Evolutionary conservation across 768 basidiomycete species (phyloP).

Genomic region (Kwoniella dendrophila): DNA sequence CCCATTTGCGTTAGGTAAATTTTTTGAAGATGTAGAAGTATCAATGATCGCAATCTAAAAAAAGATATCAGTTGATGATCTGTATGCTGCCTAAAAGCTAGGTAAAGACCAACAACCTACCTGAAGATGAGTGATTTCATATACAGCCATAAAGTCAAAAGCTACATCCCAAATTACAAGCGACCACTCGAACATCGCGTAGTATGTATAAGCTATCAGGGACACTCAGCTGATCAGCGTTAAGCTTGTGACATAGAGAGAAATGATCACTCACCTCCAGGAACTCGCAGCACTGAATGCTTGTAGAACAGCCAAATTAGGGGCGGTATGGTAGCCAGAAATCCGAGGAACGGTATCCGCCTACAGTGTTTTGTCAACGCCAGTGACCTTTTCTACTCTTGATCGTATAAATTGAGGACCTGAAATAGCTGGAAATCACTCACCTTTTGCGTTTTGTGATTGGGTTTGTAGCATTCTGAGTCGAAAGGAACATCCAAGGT

Average conservation of each 20-base stretch:
- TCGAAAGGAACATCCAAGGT: constrained; percentile 84
- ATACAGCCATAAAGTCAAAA: constrained; percentile 43
- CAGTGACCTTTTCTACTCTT: too few species aligned
- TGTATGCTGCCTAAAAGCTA: neutral
- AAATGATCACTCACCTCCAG: constrained; percentile 65
- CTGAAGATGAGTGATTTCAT: constrained; percentile 40
- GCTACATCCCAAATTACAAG: constrained; percentile 51
- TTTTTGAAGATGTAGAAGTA: neutral
- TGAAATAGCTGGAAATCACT: neutral
- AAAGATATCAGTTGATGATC: neutral
- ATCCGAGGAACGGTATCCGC: constrained; percentile 63
- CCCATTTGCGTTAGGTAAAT: constrained; percentile 9
- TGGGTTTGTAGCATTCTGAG: constrained; percentile 61
- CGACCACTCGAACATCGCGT: constrained; percentile 84
- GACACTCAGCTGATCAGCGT: constrained; percentile 3
- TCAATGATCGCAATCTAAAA: constrained; percentile 32
- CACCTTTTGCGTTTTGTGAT: constrained; percentile 18
- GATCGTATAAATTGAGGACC: neutral
- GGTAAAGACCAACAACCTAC: constrained; percentile 14
- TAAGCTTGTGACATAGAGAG: neutral
- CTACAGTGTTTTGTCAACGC: neutral
- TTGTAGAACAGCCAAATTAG: constrained; percentile 82
- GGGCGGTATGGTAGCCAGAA: constrained; percentile 70
- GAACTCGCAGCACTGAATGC: constrained; percentile 76
- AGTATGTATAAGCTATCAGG: constrained; percentile 73